Percentiles rank a stretch among this genome's conserved stretches.
Conservation (phyloP, 176 grass and related monocot species). For the Tuctoria greenei region DNA sequence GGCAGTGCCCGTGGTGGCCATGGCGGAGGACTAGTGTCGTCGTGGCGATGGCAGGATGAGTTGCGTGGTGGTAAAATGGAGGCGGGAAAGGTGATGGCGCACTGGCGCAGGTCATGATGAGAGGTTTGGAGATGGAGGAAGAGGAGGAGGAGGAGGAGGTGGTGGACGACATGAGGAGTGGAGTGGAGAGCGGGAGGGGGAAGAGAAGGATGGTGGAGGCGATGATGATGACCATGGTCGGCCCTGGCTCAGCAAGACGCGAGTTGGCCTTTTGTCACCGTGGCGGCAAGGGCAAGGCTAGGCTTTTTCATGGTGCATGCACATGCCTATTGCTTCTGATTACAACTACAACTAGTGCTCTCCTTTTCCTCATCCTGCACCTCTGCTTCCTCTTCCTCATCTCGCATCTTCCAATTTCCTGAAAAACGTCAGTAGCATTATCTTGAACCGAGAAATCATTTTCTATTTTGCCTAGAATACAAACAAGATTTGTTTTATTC, state of each 20-base stretch:
- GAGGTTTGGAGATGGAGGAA: slow-evolving; percentile 28
- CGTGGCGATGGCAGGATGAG: neutral
- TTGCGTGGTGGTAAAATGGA: slow-evolving; percentile 47
- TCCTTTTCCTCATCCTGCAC: neutral
- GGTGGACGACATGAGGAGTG: slow-evolving; percentile 42
- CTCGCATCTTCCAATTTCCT: neutral
- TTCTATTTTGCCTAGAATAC: too few species aligned
- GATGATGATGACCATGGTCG: slow-evolving; percentile 43
- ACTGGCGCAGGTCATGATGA: slow-evolving; percentile 62
- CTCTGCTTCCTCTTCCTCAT: neutral
- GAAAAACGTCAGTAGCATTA: neutral
- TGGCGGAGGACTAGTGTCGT: neutral
- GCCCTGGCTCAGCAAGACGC: slow-evolving; percentile 10
- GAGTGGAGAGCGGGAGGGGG: slow-evolving; percentile 7
- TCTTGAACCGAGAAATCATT: neutral
- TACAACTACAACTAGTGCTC: neutral
- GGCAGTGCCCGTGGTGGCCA: slow-evolving; percentile 21
- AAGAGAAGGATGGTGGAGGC: slow-evolving; percentile 13
- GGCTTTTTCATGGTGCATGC: slow-evolving; percentile 15
- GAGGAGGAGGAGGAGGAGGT: slow-evolving; percentile 8
- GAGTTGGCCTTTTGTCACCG: slow-evolving; percentile 19
- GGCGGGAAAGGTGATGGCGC: slow-evolving; percentile 44
- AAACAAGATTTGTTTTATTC: too few species aligned
- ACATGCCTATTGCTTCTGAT: slow-evolving; percentile 8
- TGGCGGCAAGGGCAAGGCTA: slow-evolving; percentile 8